Base-by-base conservation (phyloP, 257 asterid species). In the Solanum infundibuliforme region DNA sequence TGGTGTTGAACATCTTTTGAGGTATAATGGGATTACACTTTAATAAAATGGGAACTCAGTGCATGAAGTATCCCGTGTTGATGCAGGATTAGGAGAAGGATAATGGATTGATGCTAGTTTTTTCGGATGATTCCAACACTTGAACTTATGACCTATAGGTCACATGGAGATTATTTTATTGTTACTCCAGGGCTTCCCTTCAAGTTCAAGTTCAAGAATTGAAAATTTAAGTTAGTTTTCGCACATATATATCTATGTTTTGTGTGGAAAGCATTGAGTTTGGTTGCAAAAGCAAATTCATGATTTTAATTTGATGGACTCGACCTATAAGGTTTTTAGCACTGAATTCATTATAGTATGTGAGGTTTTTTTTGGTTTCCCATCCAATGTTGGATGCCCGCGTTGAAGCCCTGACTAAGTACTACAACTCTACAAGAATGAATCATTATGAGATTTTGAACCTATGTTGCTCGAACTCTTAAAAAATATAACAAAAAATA, bases 21-120 rank as follows among this genome's bases (percentile, higher is more conserved):
- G 62, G 62, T 52, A 48, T 48, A 52, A 52, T 16, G 23, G 23
- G 23, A 52, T 52, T 16, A 52, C 7, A 52, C 0, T 52, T 52
- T 18, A 16, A 52, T 52, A 0, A 52, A 52, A 52, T 2, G 1
- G 1, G 0, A 52, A 52, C 4, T 52, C 4, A 16, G 1, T 16
- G 4, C 3, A 5, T 1, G 23, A 52, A 16, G 23, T 23, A 52
- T 52, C 4, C 21, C 9, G 0, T 4, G 3, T 52, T 52, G 23
- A 16, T 2, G 3, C 0, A 52, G 4, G 8, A 52, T 52, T 52
- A 0, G 62, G 23, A 16, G 8, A 52, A 5, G 23, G 23, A 16
- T 52, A 52, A 52, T 16, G 23, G 62, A 1, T 6, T 52, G 23
- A 52, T 1, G 9, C 23, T 2, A 52, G 4, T 16, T 16, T 52